Conservation (phyloP, 345 rosid genomes). For the Citrus sinensis region DVS_A1.0 CM039168.1:11772501-11773000, state of each 20-base stretch:
- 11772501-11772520: constrained; percentile 83
- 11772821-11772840: constrained; percentile 89
- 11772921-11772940: neutral
- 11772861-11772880: constrained; percentile 17
- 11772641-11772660: constrained; percentile 61
- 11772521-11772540: constrained; percentile 50
- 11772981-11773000: too few relatives aligned
- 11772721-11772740: neutral
- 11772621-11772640: constrained; percentile 71
- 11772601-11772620: constrained; percentile 72
- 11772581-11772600: constrained; percentile 47
- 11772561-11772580: constrained; percentile 27
- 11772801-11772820: constrained; percentile 38
- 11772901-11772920: neutral
- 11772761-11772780: constrained; percentile 38
- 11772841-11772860: constrained; percentile 49
- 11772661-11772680: neutral
- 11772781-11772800: constrained; percentile 60
- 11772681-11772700: neutral
- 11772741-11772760: constrained; percentile 21
- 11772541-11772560: constrained; percentile 34
- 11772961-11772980: too few relatives aligned
- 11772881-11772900: constrained; percentile 23
- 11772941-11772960: too few relatives aligned
- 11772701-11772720: neutral